Base-by-base conservation (phyloP, 352 stramenopile genomes). In the Globisporangium paroecandrum region DNA sequence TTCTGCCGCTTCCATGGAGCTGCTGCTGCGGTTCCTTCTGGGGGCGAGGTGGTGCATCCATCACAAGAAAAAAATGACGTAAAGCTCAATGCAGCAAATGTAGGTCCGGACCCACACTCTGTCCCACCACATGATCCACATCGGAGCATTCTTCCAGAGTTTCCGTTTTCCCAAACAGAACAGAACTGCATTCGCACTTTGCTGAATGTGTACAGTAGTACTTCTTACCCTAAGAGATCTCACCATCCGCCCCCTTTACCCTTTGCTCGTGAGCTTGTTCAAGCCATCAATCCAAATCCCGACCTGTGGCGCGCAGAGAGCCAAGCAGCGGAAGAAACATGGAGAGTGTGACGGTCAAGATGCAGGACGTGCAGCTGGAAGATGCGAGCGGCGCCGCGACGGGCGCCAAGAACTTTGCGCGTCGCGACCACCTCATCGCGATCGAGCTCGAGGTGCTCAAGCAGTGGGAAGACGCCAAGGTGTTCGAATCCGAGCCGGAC, bases 371-470 rank as follows among this genome's bases (percentile, higher is more conserved):
- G 71, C 77, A 93, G 77, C 75, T 93, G 24, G 66, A 71, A 13
- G 82, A 87, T 54, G 83, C 87, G 56, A 74, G 68, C 61, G 70
- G 67, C 13, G 66, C 75, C 47, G 74, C 74, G 46, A 75, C 75
- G 38, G 71, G 63, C 46, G 54, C 38, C 36, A 94, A 91, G 77
- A 93, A 93, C 69, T 93, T 94, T 74, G 81, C 83, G 64, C 88
- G 91, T 58, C 87, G 93, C 64, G 91, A 98, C 78, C 90, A 96
- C 73, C 70, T 98, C 41, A 89, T 95, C 49, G 83, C 85, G 56
- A 97, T 98, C 61, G 97, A 99, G 84, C 77, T 92, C 54, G 76
- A 89, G 51, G 79, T 99, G 24, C 90, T 98, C 74, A 70, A 87
- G 59, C 82, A 97, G 67, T 98, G 92, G 92, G 89, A 93, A 29